Evolutionary conservation across 306 rosid genomes (phyloP).

Genomic region (Acacia confusa): DNA sequence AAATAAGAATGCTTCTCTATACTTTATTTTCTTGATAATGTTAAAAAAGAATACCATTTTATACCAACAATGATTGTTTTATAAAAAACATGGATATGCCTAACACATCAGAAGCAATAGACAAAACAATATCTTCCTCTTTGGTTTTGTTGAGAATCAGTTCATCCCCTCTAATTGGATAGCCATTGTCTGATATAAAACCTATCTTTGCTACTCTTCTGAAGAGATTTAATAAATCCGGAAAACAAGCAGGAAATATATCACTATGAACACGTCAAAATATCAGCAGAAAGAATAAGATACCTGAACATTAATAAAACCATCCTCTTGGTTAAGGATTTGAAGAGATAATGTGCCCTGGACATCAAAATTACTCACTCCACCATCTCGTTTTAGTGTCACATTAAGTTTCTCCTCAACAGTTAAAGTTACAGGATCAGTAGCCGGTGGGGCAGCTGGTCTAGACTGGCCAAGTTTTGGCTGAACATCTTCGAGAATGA

Average conservation of each 20-base stretch:
- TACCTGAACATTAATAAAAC: constrained; percentile 89
- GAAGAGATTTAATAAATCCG: background rate
- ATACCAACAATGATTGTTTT: background rate
- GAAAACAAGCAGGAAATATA: background rate
- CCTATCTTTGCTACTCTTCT: background rate
- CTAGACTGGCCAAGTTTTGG: constrained; percentile 69
- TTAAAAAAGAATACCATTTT: background rate
- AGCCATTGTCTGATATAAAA: background rate
- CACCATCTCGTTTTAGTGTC: constrained; percentile 91
- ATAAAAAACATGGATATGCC: background rate
- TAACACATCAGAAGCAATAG: background rate
- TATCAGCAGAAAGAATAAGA: constrained; percentile 5
- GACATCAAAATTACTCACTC: constrained; percentile 87
- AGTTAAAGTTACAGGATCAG: constrained; percentile 88
- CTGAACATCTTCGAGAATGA: constrained; percentile 84
- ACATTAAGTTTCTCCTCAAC: constrained; percentile 94
- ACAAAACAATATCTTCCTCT: background rate
- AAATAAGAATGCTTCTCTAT: background rate
- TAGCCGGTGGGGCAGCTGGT: constrained; percentile 70
- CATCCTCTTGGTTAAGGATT: constrained; percentile 89
- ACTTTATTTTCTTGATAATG: background rate
- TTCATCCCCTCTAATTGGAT: background rate
- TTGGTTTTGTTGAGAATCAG: background rate
- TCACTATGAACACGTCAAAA: background rate
- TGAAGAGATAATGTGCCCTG: constrained; percentile 91